phyloP scores from a whole-genome alignment of 179 eudicot genomes.

The Vitellaria paradoxa region DNA sequence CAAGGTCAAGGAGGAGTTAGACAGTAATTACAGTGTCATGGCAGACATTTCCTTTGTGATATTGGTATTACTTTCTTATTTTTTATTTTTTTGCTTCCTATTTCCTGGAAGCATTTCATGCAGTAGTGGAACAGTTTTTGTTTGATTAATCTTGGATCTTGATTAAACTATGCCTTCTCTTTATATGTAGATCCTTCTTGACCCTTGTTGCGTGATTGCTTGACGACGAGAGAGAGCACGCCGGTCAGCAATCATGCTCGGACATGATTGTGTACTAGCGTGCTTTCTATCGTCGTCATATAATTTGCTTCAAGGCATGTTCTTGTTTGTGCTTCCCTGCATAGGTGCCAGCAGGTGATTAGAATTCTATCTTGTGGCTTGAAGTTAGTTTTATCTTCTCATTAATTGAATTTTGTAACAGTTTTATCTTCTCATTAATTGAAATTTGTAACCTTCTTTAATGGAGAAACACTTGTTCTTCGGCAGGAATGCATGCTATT shows the following conservation, averaged over 20 bases:
- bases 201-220: slow-evolving; percentile 20
- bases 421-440: no score
- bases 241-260: slow-evolving; percentile 19
- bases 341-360: background rate
- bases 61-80: no score
- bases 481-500: no score
- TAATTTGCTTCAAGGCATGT: slow-evolving; percentile 1
- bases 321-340: background rate
- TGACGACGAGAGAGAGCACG: slow-evolving; percentile 66
- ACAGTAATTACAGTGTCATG: background rate
- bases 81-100: background rate
- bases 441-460: no score
- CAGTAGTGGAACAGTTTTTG: background rate
- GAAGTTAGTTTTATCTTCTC: background rate
- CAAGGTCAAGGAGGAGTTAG: background rate
- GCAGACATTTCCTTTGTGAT: background rate
- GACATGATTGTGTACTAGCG: slow-evolving; percentile 25
- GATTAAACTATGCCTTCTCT: background rate
- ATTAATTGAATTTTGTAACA: no score
- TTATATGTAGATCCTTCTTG: background rate
- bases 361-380: background rate
- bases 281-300: slow-evolving; percentile 38
- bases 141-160: background rate
- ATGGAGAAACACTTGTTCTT: no score
- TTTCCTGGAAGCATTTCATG: background rate